Evolutionary conservation across 805 yeast genomes (phyloP).

Genomic region (Kodamaea fukazawae): DNA sequence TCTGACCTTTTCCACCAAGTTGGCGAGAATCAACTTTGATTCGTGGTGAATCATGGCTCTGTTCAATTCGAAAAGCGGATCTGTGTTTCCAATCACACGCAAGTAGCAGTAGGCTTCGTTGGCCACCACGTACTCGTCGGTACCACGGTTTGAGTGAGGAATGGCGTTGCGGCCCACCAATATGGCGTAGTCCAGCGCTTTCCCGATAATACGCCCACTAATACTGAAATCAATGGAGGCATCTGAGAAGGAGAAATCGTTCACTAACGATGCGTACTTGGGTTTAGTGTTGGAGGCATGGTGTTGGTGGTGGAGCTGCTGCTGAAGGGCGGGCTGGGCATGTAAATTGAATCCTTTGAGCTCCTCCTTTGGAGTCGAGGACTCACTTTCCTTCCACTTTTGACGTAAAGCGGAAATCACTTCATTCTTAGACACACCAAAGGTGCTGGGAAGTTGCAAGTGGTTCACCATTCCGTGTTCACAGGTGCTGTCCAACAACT

Average conservation of each 20-base stretch:
- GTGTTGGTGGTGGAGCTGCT: slow-evolving; percentile 3
- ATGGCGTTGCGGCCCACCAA: slow-evolving; percentile 14
- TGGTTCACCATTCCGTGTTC: slow-evolving; percentile 36
- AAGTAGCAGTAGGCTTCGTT: slow-evolving; percentile 27
- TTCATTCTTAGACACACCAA: slow-evolving; percentile 34
- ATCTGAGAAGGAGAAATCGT: slow-evolving; percentile 31
- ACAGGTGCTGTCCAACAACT: slow-evolving; percentile 34
- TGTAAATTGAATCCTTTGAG: slow-evolving; percentile 3
- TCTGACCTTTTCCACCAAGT: slow-evolving; percentile 26
- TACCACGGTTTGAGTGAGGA: slow-evolving; percentile 15
- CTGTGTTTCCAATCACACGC: slow-evolving; percentile 23
- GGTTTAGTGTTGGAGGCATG: slow-evolving; percentile 1
- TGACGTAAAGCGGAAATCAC: slow-evolving; percentile 23
- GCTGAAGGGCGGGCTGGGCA: not conserved
- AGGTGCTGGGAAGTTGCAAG: slow-evolving; percentile 35
- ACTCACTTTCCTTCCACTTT: slow-evolving; percentile 20
- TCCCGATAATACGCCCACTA: slow-evolving; percentile 37
- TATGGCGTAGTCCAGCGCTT: slow-evolving; percentile 28
- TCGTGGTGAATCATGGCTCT: slow-evolving; percentile 30
- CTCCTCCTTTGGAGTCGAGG: slow-evolving; percentile 10
- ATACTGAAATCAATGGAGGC: slow-evolving; percentile 32
- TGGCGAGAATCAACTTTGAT: slow-evolving; percentile 30
- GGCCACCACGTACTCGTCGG: slow-evolving; percentile 31
- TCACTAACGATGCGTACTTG: slow-evolving; percentile 18
- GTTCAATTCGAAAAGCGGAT: slow-evolving; percentile 26